Evolutionary conservation across 2,329 filamentous ascomycete genomes (phyloP), one percentile per base, ranked within the genome.

Genomic region (Aplosporella prunicola): DNA sequence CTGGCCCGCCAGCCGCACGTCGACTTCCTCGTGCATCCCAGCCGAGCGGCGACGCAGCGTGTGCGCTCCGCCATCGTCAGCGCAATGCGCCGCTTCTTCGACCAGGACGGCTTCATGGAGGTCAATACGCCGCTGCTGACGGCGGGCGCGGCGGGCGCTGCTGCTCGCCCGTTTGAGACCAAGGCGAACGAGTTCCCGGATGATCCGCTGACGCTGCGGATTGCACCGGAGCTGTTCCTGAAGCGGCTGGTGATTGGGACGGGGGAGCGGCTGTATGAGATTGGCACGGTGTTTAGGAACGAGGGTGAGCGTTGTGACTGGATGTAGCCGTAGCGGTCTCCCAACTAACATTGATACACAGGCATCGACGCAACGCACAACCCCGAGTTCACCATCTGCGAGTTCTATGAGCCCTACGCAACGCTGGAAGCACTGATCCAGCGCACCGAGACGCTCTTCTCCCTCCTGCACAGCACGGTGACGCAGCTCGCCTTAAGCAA

Each of bases 361-460:
- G 71, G 72, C 1, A 60, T 94, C 23, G 88, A 95, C 57, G 74
- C 74, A 20, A 94, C 86, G 0, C 91, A 98, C 57, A 98, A 98
- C 54, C 89, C 91, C 0, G 91, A 98, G 56, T 98, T 96, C 62
- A 91, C 84, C 29, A 96, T 85, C 43, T 96, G 89, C 67, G 91
- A 98, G 62, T 96, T 94, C 63, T 98, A 98, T 62, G 80, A 82
- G 43, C 80, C 88, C 3, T 93, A 88, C 51, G 78, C 81, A 43
- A 82, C 80, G 45, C 71, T 95, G 0, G 66, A 78, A 23, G 75
- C 83, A 27, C 66, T 96, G 34, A 87, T 93, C 52, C 55, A 60
- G 14, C 75, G 78, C 55, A 96, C 89, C 1, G 82, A 91, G 56
- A 64, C 70, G 10, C 61, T 96, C 32, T 61, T 95, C 20, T 47